These are phyloP conservation scores for Camillea tinctor DNA, from an alignment of 2,329 filamentous ascomycete genomes.

Conservation along the genomic window DNA sequence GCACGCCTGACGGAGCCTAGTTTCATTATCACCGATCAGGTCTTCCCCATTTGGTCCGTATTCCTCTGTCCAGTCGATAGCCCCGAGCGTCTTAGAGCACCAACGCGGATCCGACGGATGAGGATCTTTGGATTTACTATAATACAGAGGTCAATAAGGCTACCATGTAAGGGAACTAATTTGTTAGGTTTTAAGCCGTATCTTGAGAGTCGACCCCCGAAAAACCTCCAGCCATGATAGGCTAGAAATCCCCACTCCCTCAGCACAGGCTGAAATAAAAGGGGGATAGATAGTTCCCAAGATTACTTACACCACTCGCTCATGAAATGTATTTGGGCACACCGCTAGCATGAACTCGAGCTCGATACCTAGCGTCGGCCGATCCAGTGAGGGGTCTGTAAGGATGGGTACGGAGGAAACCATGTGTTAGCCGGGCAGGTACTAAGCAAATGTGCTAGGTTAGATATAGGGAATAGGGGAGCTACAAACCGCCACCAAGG, in stretches of 20 bases:
- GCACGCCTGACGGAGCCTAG: not conserved
- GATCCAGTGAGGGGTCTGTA: not conserved
- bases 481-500: not conserved
- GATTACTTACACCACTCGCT: too few relatives aligned
- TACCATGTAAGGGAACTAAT: too few relatives aligned
- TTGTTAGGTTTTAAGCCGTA: too few relatives aligned
- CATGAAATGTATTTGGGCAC: not conserved
- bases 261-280: too few relatives aligned
- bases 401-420: not conserved
- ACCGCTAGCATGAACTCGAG: conserved; percentile 22
- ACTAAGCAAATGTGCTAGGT: not conserved
- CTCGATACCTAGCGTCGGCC: conserved; percentile 15
- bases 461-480: not conserved
- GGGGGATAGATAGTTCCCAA: too few relatives aligned
- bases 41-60: not conserved
- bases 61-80: not conserved
- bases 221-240: too few relatives aligned
- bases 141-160: too few relatives aligned
- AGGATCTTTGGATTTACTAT: conserved; percentile 5
- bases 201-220: too few relatives aligned
- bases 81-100: conserved; percentile 10
- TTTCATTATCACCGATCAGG: not conserved
- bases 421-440: not conserved
- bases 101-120: conserved; percentile 17
- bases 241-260: too few relatives aligned